Conservation (phyloP, 1,284 basidiomycete genomes). For the Ustilago trichophora region DNA sequence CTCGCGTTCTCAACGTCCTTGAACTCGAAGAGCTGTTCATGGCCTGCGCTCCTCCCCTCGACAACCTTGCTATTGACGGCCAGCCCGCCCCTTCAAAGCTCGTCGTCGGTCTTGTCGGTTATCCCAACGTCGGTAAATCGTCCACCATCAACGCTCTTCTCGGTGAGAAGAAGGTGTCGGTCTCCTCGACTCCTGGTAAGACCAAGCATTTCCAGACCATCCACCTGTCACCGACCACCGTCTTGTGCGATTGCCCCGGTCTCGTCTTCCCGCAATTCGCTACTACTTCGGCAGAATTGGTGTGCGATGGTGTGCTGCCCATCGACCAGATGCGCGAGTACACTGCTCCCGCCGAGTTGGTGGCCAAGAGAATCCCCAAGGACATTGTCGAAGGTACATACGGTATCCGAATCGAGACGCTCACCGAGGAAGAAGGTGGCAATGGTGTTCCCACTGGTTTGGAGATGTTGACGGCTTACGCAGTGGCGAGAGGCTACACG, state of each 20-base stretch:
- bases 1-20: conserved; percentile 82
- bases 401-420: conserved; percentile 80
- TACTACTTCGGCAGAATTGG: conserved; percentile 79
- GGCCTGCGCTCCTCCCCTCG: conserved; percentile 78
- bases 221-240: conserved; percentile 83
- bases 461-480: conserved; percentile 86
- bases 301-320: conserved; percentile 95
- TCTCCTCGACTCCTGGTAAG: conserved; percentile 73
- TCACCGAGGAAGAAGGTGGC: conserved; percentile 82
- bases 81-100: conserved; percentile 68
- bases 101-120: conserved; percentile 74
- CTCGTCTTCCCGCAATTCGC: conserved; percentile 95
- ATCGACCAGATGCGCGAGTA: conserved; percentile 98
- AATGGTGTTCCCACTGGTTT: conserved; percentile 80
- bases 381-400: conserved; percentile 89
- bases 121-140: conserved; percentile 71
- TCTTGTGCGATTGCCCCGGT: conserved; percentile 98
- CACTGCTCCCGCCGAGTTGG: conserved; percentile 83
- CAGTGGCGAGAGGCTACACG: conserved; percentile 81
- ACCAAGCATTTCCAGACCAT: conserved; percentile 99
- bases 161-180: conserved; percentile 65
- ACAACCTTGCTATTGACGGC: conserved; percentile 67
- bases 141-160: conserved; percentile 66
- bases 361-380: conserved; percentile 82
- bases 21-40: conserved; percentile 90